Evolutionary conservation across 1,284 basidiomycete species (phyloP).

Genomic region (Wallemia hederae): DNA sequence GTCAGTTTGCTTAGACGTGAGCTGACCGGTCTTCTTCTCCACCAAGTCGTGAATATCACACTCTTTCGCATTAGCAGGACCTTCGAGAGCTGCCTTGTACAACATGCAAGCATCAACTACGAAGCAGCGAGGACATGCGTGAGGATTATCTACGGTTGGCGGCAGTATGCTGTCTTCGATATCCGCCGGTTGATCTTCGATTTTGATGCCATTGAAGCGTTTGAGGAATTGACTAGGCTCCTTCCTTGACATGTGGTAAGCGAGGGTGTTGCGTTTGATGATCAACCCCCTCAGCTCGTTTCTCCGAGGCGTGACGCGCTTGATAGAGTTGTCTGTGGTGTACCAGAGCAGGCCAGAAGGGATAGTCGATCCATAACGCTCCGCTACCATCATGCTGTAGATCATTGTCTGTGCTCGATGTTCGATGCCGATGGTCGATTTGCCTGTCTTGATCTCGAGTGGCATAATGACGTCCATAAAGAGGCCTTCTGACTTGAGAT

Average conservation of each 20-base stretch:
- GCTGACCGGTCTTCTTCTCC: conserved; percentile 45
- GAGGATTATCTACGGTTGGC: conserved; percentile 51
- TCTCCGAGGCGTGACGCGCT: conserved; percentile 40
- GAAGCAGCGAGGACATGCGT: conserved; percentile 54
- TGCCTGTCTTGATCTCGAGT: conserved; percentile 88
- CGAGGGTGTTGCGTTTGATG: conserved; percentile 56
- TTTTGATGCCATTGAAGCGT: not conserved
- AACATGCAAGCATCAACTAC: conserved; percentile 68
- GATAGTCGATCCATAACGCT: conserved; percentile 37
- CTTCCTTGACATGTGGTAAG: conserved; percentile 28
- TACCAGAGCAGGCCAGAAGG: conserved; percentile 67
- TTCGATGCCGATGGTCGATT: conserved; percentile 44
- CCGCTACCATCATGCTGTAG: conserved; percentile 70
- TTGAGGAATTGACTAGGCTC: conserved; percentile 3
- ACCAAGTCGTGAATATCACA: conserved; percentile 49
- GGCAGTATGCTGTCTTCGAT: conserved; percentile 34
- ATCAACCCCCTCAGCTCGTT: conserved; percentile 68
- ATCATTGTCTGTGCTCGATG: conserved; percentile 95
- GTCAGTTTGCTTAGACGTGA: conserved; percentile 32
- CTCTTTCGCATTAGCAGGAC: conserved; percentile 22
- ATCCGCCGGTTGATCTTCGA: conserved; percentile 2
- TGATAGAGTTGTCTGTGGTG: conserved; percentile 61
- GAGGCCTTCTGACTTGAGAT: not conserved
- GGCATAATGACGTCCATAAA: conserved; percentile 26
- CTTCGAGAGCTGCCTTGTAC: conserved; percentile 44